Evolutionary conservation across 768 basidiomycete species (phyloP).

Genomic region (Chalciporus pseudorubinellus): DNA sequence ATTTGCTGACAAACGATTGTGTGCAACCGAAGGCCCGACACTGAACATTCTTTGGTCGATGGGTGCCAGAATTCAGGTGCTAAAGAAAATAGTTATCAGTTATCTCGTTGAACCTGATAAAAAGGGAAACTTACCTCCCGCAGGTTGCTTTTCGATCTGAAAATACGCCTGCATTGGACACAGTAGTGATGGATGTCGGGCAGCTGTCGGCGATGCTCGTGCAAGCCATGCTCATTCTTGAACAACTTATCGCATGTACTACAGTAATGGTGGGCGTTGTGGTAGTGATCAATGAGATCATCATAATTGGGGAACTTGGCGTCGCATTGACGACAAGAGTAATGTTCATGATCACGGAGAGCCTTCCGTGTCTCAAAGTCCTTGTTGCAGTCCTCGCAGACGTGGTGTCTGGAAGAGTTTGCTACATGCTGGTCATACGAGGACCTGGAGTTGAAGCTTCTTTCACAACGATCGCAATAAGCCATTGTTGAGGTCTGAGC

Average conservation of each 20-base stretch:
- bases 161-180: conserved; percentile 41
- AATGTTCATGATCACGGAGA: conserved; percentile 51
- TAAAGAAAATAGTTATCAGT: conserved; percentile 10
- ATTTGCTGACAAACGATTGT: conserved; percentile 48
- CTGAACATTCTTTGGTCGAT: conserved; percentile 39
- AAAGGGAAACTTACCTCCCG: conserved; percentile 6
- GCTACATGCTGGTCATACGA: conserved; percentile 37
- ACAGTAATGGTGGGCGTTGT: conserved; percentile 44
- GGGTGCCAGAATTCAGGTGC: conserved; percentile 55
- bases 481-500: conserved; percentile 31
- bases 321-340: conserved; percentile 53
- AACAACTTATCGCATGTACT: conserved; percentile 42
- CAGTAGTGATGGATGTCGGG: conserved; percentile 41
- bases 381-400: conserved; percentile 39
- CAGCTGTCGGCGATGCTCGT: conserved; percentile 47
- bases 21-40: conserved; percentile 44
- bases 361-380: conserved; percentile 42
- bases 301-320: conserved; percentile 36
- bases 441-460: conserved; percentile 29
- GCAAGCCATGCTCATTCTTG: conserved; percentile 35
- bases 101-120: not conserved
- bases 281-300: conserved; percentile 42
- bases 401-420: conserved; percentile 39
- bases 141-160: conserved; percentile 30
- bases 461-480: conserved; percentile 40